A percentile compares a stretch with the other conserved stretches of the same genome.
phyloP scores from a whole-genome alignment of 441 rosid genomes.

The Pelargonium citronellum region DNA sequence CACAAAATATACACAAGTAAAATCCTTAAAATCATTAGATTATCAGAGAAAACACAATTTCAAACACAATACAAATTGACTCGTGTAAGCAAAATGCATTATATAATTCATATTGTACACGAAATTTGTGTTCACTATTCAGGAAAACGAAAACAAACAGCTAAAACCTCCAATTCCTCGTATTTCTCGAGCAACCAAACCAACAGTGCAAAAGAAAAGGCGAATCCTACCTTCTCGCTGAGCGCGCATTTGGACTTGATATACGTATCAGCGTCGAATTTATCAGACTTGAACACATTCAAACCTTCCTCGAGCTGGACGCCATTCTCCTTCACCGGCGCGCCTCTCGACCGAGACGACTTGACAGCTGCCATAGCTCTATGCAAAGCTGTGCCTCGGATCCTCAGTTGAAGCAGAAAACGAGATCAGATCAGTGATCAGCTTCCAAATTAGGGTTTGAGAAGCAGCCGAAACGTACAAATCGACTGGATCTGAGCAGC shows the following conservation, averaged over 20 bases:
- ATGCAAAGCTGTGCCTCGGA: neutral
- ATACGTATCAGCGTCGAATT: slow-evolving; percentile 80
- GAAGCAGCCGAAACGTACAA: too few species aligned
- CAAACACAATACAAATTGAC: neutral
- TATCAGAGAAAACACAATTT: neutral
- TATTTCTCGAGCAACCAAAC: neutral
- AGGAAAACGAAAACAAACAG: neutral
- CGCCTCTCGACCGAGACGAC: slow-evolving; percentile 53
- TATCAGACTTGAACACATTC: slow-evolving; percentile 76
- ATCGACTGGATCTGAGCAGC: neutral
- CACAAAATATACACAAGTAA: neutral
- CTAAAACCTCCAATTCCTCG: neutral
- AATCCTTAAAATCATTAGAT: neutral
- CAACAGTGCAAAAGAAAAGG: neutral
- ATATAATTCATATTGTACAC: neutral
- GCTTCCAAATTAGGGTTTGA: neutral
- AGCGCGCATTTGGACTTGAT: slow-evolving; percentile 92
- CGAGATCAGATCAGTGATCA: neutral
- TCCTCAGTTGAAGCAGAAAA: neutral
- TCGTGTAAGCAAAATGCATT: neutral
- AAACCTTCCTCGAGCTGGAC: slow-evolving; percentile 75
- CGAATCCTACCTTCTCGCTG: slow-evolving; percentile 66
- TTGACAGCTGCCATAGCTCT: slow-evolving; percentile 56
- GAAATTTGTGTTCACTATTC: neutral
- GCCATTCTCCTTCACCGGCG: slow-evolving; percentile 67